Conservation (phyloP, 2,329 filamentous ascomycete species). For the Colletotrichum godetiae region DNA sequence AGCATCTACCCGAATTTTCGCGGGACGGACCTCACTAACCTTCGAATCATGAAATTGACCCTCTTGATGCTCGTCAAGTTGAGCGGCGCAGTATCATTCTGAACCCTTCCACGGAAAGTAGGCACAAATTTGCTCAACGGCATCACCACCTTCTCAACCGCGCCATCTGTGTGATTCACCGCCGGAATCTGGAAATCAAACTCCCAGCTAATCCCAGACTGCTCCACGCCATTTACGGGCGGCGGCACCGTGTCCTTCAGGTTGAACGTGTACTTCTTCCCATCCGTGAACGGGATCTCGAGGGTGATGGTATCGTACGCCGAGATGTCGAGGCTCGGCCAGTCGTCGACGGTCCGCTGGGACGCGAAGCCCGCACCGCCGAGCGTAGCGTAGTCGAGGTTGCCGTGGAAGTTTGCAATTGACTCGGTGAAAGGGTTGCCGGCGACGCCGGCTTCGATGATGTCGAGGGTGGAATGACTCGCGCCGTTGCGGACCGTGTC, state of each 20-base stretch:
- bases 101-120: slow-evolving; percentile 78
- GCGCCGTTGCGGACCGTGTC: slow-evolving; percentile 82
- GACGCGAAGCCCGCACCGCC: slow-evolving; percentile 87
- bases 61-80: slow-evolving; percentile 71
- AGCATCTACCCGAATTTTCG: background rate
- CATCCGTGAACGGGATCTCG: slow-evolving; percentile 63
- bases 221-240: slow-evolving; percentile 72
- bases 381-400: slow-evolving; percentile 78
- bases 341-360: slow-evolving; percentile 73
- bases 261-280: slow-evolving; percentile 78
- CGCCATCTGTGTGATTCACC: slow-evolving; percentile 38
- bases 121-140: slow-evolving; percentile 74
- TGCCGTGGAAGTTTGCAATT: slow-evolving; percentile 72
- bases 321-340: slow-evolving; percentile 71
- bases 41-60: slow-evolving; percentile 83
- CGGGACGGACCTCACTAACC: slow-evolving; percentile 59
- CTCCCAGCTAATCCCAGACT: slow-evolving; percentile 79
- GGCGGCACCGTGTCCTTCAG: slow-evolving; percentile 76
- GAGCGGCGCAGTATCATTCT: slow-evolving; percentile 68
- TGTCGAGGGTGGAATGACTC: slow-evolving; percentile 64
- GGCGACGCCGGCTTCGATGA: slow-evolving; percentile 40
- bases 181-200: slow-evolving; percentile 66
- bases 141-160: slow-evolving; percentile 59
- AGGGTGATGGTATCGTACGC: slow-evolving; percentile 71
- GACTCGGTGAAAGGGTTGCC: slow-evolving; percentile 22